Conservation (phyloP, 2,329 filamentous ascomycete species). For the Pseudogymnoascus sp. region DNA sequence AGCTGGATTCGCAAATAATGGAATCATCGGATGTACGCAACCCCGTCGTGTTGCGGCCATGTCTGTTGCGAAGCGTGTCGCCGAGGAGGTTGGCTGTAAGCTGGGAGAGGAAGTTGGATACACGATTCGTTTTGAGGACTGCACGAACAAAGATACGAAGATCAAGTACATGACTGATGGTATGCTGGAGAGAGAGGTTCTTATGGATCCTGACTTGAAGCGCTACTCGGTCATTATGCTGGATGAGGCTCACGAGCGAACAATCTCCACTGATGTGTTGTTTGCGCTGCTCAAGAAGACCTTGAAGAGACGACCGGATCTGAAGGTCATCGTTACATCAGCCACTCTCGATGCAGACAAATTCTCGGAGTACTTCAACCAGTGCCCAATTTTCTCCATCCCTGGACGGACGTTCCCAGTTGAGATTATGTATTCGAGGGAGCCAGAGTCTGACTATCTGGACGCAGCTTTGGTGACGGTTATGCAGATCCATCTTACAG, state of each 20-base stretch:
- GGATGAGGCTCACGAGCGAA: slow-evolving; percentile 95
- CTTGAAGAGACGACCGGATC: slow-evolving; percentile 70
- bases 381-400: slow-evolving; percentile 93
- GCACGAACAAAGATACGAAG: slow-evolving; percentile 74
- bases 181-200: slow-evolving; percentile 91
- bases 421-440: slow-evolving; percentile 88
- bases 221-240: slow-evolving; percentile 96
- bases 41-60: slow-evolving; percentile 95
- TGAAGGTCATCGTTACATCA: slow-evolving; percentile 94
- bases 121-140: slow-evolving; percentile 95
- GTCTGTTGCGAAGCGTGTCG: slow-evolving; percentile 93
- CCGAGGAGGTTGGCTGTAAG: slow-evolving; percentile 87
- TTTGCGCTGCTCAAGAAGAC: slow-evolving; percentile 95
- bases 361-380: slow-evolving; percentile 92
- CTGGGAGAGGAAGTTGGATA: slow-evolving; percentile 93
- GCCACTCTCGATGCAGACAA: slow-evolving; percentile 96
- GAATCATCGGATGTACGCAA: slow-evolving; percentile 93
- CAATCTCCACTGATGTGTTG: slow-evolving; percentile 89
- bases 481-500: slow-evolving; percentile 95
- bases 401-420: slow-evolving; percentile 93
- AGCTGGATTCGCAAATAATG: slow-evolving; percentile 76
- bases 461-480: slow-evolving; percentile 91
- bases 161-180: slow-evolving; percentile 99
- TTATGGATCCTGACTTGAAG: slow-evolving; percentile 80
- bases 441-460: slow-evolving; percentile 92